phyloP scores from a whole-genome alignment of 1,284 basidiomycete species.

The Leucoagaricus sp. region DNA sequence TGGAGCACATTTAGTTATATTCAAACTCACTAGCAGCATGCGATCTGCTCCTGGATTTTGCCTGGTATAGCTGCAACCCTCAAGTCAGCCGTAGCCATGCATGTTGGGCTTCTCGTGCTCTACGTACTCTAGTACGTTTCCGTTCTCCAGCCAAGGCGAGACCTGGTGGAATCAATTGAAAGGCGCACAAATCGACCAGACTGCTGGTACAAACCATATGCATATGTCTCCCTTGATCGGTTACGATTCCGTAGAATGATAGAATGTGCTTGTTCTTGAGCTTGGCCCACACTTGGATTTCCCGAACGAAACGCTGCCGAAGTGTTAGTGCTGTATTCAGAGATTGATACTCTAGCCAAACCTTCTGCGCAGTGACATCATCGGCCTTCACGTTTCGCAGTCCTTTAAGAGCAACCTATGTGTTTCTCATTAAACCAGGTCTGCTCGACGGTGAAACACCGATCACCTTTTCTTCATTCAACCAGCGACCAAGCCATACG shows the following conservation, averaged over 20 bases:
- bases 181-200: neutral
- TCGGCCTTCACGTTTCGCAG: constrained; percentile 45
- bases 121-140: constrained; percentile 49
- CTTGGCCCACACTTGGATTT: constrained; percentile 53
- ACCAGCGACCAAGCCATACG: constrained; percentile 52
- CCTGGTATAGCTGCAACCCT: constrained; percentile 37
- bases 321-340: neutral
- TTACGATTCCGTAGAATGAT: constrained; percentile 54
- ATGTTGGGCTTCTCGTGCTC: neutral
- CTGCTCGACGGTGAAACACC: neutral
- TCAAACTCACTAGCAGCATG: constrained; percentile 39
- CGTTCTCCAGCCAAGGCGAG: constrained; percentile 59
- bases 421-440: neutral
- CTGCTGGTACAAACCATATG: constrained; percentile 40
- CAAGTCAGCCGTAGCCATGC: neutral
- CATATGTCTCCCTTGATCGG: constrained; percentile 48
- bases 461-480: constrained; percentile 45
- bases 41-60: constrained; percentile 37
- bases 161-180: constrained; percentile 37
- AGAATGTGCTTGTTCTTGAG: constrained; percentile 50
- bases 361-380: constrained; percentile 42
- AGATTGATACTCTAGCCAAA: constrained; percentile 16
- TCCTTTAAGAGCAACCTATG: constrained; percentile 56
- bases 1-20: neutral
- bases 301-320: constrained; percentile 51